phyloP scores from a whole-genome alignment of 495 filamentous ascomycete species.

The Filosporella fistucella region DNA sequence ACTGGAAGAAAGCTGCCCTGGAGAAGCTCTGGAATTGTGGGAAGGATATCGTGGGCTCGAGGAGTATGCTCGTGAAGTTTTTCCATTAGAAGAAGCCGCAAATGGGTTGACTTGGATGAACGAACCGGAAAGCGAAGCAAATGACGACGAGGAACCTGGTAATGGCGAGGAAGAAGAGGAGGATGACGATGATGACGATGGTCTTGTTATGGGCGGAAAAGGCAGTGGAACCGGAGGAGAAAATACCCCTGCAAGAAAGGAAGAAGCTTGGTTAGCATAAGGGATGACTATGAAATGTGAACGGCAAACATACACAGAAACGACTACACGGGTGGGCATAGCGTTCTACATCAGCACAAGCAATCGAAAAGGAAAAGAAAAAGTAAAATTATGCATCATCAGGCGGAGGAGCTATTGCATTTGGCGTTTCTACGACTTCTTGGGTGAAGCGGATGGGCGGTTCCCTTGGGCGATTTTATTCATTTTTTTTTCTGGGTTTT shows the following conservation, averaged over 20 bases:
- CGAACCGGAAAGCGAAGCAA: conserved; percentile 34
- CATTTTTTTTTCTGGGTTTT: too few relatives aligned
- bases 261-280: conserved; percentile 26
- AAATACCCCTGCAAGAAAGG: conserved; percentile 19
- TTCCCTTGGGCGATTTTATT: too few relatives aligned
- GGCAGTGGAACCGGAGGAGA: conserved; percentile 5
- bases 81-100: conserved; percentile 87
- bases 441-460: too few relatives aligned
- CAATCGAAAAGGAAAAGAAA: too few relatives aligned
- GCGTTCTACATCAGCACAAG: too few relatives aligned
- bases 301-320: too few relatives aligned
- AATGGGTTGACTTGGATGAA: conserved; percentile 94
- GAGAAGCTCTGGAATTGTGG: conserved; percentile 76
- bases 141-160: conserved; percentile 7
- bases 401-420: too few relatives aligned
- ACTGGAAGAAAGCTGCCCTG: conserved; percentile 57
- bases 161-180: conserved; percentile 31
- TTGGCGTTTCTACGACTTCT: too few relatives aligned
- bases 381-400: too few relatives aligned
- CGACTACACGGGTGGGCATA: too few relatives aligned
- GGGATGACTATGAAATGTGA: too few relatives aligned
- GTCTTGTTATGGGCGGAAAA: conserved; percentile 14
- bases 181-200: conserved; percentile 24
- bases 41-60: conserved; percentile 87
- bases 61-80: conserved; percentile 93